phyloP scores from a whole-genome alignment of 345 rosid genomes.

The Eucalyptus grandis region DNA sequence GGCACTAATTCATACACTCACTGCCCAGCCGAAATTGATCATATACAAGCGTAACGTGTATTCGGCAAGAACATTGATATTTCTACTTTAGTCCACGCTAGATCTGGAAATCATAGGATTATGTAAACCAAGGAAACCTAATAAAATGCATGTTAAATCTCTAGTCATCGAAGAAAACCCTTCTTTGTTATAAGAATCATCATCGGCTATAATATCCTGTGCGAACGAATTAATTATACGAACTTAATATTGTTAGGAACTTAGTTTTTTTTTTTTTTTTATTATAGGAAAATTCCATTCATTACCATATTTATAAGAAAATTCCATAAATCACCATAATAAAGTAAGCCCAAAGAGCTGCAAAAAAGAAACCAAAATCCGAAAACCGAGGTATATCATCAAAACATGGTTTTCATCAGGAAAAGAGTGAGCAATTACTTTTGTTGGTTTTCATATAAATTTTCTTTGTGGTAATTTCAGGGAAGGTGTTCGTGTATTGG shows the following conservation, averaged over 20 bases:
- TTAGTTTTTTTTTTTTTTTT: no score
- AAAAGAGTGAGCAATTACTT: background rate
- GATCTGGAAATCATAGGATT: background rate
- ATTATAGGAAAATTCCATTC: background rate
- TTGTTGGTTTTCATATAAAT: no score
- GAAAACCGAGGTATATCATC: background rate
- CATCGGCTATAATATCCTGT: background rate
- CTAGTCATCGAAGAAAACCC: background rate
- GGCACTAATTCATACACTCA: background rate
- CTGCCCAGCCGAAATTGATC: background rate
- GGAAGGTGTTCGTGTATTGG: constrained; percentile 92
- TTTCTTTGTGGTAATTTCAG: constrained; percentile 13
- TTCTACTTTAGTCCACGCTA: background rate
- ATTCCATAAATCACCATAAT: background rate
- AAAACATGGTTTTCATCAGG: background rate
- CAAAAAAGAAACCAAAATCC: background rate
- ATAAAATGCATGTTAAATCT: background rate
- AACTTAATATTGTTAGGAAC: background rate
- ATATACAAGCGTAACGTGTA: background rate
- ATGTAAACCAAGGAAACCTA: background rate
- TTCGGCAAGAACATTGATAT: background rate
- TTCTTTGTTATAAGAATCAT: background rate
- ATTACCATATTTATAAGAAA: background rate
- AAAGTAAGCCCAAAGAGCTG: background rate
- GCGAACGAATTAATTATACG: background rate